Percentiles rank a stretch among this genome's conserved stretches.
phyloP scores from a whole-genome alignment of 305 asterid species.

The Petunia hybrid region DNA sequence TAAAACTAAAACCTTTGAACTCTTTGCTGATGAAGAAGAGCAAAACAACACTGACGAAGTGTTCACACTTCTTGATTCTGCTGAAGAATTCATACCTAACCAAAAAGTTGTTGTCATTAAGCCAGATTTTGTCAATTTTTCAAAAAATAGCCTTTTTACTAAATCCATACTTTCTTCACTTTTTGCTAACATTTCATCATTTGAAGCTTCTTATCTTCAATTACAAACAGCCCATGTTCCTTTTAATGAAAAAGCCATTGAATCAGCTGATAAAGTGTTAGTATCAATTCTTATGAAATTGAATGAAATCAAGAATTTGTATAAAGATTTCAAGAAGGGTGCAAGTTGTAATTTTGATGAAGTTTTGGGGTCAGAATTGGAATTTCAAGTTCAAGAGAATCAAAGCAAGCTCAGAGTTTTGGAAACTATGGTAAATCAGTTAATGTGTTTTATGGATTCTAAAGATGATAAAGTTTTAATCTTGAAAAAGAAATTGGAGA shows the following conservation, averaged over 20 bases:
- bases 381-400: slow-evolving; percentile 95
- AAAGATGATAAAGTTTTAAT: slow-evolving; percentile 78
- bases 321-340: slow-evolving; percentile 52
- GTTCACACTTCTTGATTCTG: slow-evolving; percentile 69
- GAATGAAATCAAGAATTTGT: slow-evolving; percentile 65
- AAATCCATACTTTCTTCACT: slow-evolving; percentile 64
- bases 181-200: slow-evolving; percentile 75
- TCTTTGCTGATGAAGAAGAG: slow-evolving; percentile 73
- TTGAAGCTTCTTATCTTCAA: slow-evolving; percentile 87
- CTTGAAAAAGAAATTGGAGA: slow-evolving; percentile 65
- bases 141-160: slow-evolving; percentile 40
- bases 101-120: slow-evolving; percentile 88
- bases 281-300: slow-evolving; percentile 75
- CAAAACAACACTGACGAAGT: slow-evolving; percentile 51
- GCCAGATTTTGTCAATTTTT: slow-evolving; percentile 54
- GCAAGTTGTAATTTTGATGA: slow-evolving; percentile 50
- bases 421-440: slow-evolving; percentile 81
- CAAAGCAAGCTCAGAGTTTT: slow-evolving; percentile 96
- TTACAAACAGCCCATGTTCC: slow-evolving; percentile 96
- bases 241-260: slow-evolving; percentile 63
- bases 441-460: slow-evolving; percentile 74
- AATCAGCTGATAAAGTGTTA: slow-evolving; percentile 68
- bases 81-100: slow-evolving; percentile 86
- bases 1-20: slow-evolving; percentile 87
- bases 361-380: slow-evolving; percentile 66